Evolutionary conservation across 441 rosid species (phyloP).

Genomic region (Rhodomyrtus psidioides): DNA sequence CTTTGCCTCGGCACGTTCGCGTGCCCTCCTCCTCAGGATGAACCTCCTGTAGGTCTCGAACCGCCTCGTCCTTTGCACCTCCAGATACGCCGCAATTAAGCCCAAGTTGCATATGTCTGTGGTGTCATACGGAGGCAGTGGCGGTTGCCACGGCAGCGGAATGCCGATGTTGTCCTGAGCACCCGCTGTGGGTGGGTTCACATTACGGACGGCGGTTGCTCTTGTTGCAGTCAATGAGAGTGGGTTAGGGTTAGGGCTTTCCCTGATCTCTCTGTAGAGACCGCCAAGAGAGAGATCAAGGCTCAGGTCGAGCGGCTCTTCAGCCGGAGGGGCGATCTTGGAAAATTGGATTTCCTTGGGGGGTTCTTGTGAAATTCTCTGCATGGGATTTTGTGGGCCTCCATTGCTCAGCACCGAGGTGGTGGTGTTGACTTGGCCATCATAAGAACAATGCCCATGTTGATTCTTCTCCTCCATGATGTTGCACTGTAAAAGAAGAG

Average conservation of each 20-base stretch:
- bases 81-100: not conserved
- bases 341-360: not conserved
- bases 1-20: not conserved
- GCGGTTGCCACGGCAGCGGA: not conserved
- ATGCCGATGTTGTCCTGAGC: not conserved
- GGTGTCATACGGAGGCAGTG: not conserved
- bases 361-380: not conserved
- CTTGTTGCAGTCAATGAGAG: not conserved
- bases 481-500: not conserved
- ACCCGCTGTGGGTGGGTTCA: not conserved
- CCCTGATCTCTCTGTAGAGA: not conserved
- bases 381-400: not conserved
- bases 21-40: not conserved
- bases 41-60: not conserved
- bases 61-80: not conserved
- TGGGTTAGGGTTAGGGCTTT: not conserved
- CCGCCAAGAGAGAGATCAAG: constrained; percentile 26
- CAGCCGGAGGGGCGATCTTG: not conserved
- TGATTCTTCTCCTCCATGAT: not conserved
- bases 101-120: not conserved
- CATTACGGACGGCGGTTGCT: not conserved
- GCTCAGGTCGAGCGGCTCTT: constrained; percentile 7
- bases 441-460: not conserved
- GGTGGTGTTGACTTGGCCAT: not conserved
- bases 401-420: not conserved